Conservation (phyloP, 768 basidiomycete genomes). For the Galerina marginata region DNA sequence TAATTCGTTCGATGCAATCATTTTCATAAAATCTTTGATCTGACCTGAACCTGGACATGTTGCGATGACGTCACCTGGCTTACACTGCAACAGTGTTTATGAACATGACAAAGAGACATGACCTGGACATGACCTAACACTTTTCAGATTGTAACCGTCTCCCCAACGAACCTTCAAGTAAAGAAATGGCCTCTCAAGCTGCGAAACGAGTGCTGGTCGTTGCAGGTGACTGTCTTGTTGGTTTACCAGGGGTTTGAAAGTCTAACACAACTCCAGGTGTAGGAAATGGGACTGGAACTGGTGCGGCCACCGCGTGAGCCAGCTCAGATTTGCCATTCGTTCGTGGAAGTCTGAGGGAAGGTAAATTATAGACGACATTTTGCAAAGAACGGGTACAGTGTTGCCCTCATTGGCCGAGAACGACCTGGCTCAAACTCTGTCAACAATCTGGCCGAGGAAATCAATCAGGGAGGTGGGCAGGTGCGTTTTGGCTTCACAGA, state of each 20-base stretch:
- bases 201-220: slow-evolving; percentile 56
- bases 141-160: too few species aligned
- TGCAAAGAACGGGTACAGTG: slow-evolving; percentile 60
- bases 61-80: too few species aligned
- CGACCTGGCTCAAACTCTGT: slow-evolving; percentile 48
- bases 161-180: not conserved
- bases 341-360: not conserved
- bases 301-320: slow-evolving; percentile 57
- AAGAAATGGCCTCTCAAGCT: slow-evolving; percentile 33
- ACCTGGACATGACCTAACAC: too few species aligned
- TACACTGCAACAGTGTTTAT: too few species aligned
- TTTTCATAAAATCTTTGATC: too few species aligned
- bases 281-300: slow-evolving; percentile 53
- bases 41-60: too few species aligned
- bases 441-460: slow-evolving; percentile 54
- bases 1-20: too few species aligned
- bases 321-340: not conserved
- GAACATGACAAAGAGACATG: too few species aligned
- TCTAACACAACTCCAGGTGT: slow-evolving; percentile 33
- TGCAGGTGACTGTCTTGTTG: slow-evolving; percentile 44
- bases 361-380: slow-evolving; percentile 51
- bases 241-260: not conserved
- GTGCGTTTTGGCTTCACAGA: slow-evolving; percentile 31
- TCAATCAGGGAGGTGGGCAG: slow-evolving; percentile 60
- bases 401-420: slow-evolving; percentile 63